Conservation (phyloP, 768 basidiomycete species). For the Ramaria rubella region DNA sequence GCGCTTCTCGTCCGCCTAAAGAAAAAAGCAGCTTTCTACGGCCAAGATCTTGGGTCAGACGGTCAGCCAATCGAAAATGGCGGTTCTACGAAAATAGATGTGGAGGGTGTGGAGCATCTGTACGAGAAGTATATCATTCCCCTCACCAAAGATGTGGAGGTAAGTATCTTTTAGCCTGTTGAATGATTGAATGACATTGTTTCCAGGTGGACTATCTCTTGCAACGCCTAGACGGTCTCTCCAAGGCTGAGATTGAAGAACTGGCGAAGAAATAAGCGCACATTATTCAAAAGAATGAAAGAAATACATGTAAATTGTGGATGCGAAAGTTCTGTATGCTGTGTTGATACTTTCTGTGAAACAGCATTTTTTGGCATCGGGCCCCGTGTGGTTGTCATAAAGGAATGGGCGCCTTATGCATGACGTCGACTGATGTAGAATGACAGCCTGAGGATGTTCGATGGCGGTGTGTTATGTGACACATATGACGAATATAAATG, state of each 20-base stretch:
- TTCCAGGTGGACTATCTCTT: slow-evolving; percentile 91
- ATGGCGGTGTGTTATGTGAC: too few relatives aligned
- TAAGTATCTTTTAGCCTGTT: slow-evolving; percentile 26
- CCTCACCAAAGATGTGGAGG: slow-evolving; percentile 97
- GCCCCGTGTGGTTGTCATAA: too few relatives aligned
- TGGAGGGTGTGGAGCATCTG: slow-evolving; percentile 85
- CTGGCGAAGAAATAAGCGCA: slow-evolving; percentile 34
- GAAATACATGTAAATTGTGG: too few relatives aligned
- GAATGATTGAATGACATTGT: slow-evolving; percentile 2
- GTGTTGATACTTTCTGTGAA: too few relatives aligned
- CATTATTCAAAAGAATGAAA: too few relatives aligned
- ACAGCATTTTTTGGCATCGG: too few relatives aligned
- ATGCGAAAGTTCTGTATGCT: too few relatives aligned
- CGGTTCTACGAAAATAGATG: slow-evolving; percentile 68
- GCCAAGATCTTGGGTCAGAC: slow-evolving; percentile 75
- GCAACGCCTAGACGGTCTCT: slow-evolving; percentile 77
- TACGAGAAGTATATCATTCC: slow-evolving; percentile 97
- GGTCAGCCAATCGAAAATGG: slow-evolving; percentile 42
- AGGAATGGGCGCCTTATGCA: too few relatives aligned
- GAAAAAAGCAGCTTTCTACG: slow-evolving; percentile 75
- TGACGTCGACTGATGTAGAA: too few relatives aligned
- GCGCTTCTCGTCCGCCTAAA: slow-evolving; percentile 74
- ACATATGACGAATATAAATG: too few relatives aligned
- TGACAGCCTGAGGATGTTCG: too few relatives aligned
- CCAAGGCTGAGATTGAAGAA: slow-evolving; percentile 70